Conservation (phyloP, 768 basidiomycete genomes). For the Rhizopogon roseolus region DNA sequence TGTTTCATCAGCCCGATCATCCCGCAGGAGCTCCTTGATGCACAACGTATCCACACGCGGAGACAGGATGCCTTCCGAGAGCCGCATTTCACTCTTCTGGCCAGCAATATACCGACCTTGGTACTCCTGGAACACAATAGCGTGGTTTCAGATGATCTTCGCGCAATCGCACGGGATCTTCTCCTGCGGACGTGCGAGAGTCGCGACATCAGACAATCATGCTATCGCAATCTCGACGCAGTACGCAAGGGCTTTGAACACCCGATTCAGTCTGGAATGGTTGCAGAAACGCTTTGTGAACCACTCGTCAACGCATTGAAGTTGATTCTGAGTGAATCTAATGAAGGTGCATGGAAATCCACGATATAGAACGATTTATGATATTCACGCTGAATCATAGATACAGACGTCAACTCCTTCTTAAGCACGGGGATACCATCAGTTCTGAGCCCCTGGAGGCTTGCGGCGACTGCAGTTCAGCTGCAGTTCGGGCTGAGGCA, state of each 20-base stretch:
- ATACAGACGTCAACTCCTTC: slow-evolving; percentile 41
- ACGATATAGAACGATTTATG: not conserved
- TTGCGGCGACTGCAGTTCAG: slow-evolving; percentile 76
- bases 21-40: slow-evolving; percentile 52
- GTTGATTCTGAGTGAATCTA: slow-evolving; percentile 58
- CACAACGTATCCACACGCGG: slow-evolving; percentile 66
- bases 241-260: slow-evolving; percentile 67
- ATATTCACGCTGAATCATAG: slow-evolving; percentile 12
- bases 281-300: slow-evolving; percentile 50
- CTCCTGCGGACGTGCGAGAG: slow-evolving; percentile 57
- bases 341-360: slow-evolving; percentile 40
- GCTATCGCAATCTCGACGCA: slow-evolving; percentile 69
- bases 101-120: slow-evolving; percentile 60
- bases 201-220: slow-evolving; percentile 67
- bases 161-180: slow-evolving; percentile 44
- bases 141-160: slow-evolving; percentile 45
- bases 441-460: slow-evolving; percentile 77
- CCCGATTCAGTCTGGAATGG: slow-evolving; percentile 44
- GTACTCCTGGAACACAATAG: slow-evolving; percentile 66
- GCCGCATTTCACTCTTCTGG: slow-evolving; percentile 59
- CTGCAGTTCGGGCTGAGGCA: slow-evolving; percentile 74
- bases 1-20: slow-evolving; percentile 32
- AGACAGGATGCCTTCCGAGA: slow-evolving; percentile 64
- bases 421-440: slow-evolving; percentile 61
- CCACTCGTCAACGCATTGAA: slow-evolving; percentile 63